Conservation (phyloP, 345 rosid genomes). For the Erodium maritimum region DNA sequence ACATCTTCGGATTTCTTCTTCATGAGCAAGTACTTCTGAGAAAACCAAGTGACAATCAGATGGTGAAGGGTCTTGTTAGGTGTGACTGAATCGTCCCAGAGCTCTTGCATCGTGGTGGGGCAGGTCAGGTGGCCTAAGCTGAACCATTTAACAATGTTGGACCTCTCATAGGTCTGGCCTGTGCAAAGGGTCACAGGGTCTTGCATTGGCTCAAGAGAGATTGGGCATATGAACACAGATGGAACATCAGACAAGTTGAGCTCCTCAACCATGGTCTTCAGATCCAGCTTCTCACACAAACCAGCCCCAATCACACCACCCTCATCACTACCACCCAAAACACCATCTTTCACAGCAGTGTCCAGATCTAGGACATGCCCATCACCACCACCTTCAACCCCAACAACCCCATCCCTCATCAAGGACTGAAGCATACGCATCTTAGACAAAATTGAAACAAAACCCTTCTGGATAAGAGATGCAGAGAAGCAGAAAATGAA, state of each 20-base stretch:
- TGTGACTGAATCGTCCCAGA: conserved; percentile 54
- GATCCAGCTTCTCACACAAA: conserved; percentile 41
- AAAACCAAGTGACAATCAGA: conserved; percentile 57
- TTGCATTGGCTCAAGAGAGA: conserved; percentile 65
- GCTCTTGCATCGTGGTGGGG: conserved; percentile 74
- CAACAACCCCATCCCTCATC: conserved; percentile 29
- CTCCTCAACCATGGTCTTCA: conserved; percentile 54
- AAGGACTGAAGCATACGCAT: conserved; percentile 50
- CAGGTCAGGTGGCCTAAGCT: conserved; percentile 53
- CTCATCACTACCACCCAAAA: conserved; percentile 36
- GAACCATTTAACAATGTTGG: conserved; percentile 62
- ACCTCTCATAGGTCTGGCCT: conserved; percentile 64
- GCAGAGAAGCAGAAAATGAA: conserved; percentile 1
- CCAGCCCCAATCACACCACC: conserved; percentile 17
- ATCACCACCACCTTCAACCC: conserved; percentile 25
- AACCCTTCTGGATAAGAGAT: too few relatives aligned
- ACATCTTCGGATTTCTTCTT: conserved; percentile 64
- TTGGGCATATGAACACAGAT: conserved; percentile 62
- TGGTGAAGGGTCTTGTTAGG: conserved; percentile 55
- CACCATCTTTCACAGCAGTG: conserved; percentile 61
- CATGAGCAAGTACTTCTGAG: conserved; percentile 45
- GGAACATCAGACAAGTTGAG: conserved; percentile 45
- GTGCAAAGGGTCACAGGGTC: conserved; percentile 74
- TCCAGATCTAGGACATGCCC: conserved; percentile 61
- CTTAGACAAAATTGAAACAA: conserved; percentile 4